Percentiles rank a stretch among this genome's conserved stretches.
These are phyloP conservation scores for Clitopilus passeckerianus DNA, from an alignment of 768 basidiomycete species.

Conservation along the genomic window DNA sequence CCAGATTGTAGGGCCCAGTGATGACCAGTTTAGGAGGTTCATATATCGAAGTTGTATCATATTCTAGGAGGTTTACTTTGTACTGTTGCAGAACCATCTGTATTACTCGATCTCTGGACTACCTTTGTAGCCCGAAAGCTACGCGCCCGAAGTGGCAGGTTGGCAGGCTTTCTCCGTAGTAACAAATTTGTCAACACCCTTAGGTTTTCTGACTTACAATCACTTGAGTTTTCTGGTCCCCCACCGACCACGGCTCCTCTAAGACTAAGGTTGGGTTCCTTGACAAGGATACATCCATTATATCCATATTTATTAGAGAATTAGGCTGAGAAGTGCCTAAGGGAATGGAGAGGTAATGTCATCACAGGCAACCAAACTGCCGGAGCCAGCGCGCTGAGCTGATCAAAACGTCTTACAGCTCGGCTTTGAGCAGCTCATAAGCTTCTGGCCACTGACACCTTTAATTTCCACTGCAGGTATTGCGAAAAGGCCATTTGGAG, in stretches of 20 bases:
- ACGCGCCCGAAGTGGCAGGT: not conserved
- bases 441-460: not conserved
- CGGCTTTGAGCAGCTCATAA: not conserved
- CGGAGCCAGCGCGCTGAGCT: not conserved
- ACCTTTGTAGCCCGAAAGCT: not conserved
- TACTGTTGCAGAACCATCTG: not conserved
- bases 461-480: not conserved
- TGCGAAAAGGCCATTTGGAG: not conserved
- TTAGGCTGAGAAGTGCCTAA: not conserved
- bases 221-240: not conserved
- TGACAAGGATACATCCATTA: not conserved
- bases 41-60: not conserved
- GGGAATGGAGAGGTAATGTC: constrained; percentile 1
- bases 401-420: not conserved
- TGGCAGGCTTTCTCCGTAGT: not conserved
- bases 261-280: not conserved
- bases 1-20: constrained; percentile 23
- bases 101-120: not conserved
- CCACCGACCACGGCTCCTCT: not conserved
- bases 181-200: not conserved
- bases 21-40: not conserved
- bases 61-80: constrained; percentile 23
- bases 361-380: not conserved
- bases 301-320: not conserved
- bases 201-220: not conserved